phyloP scores from a whole-genome alignment of 345 rosid genomes.

The Acer yangbiense region DNA sequence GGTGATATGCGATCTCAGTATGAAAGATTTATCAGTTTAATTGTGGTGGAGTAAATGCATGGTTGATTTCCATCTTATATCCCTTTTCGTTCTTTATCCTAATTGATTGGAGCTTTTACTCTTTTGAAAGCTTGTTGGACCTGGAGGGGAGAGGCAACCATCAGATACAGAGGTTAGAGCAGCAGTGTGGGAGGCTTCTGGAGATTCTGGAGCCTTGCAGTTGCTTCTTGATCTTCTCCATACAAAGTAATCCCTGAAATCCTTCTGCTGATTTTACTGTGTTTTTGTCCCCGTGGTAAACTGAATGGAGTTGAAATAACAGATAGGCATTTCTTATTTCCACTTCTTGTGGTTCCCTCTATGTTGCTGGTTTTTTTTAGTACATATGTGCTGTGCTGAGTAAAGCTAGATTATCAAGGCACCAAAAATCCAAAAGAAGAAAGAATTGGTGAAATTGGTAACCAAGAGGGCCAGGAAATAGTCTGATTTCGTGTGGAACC shows the following conservation, averaged over 20 bases:
- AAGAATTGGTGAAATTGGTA: not conserved
- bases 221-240: conserved; percentile 89
- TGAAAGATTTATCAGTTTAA: not conserved
- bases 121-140: conserved; percentile 60
- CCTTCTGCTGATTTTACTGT: not conserved
- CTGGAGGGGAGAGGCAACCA: conserved; percentile 65
- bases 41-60: not conserved
- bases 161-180: conserved; percentile 78
- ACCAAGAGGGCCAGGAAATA: not conserved
- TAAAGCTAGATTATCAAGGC: not conserved
- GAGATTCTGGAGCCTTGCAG: conserved; percentile 93
- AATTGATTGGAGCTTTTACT: conserved; percentile 17
- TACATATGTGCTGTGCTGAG: not conserved
- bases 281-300: not conserved
- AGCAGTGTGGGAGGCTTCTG: conserved; percentile 93
- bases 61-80: not conserved
- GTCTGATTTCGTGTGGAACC: not conserved
- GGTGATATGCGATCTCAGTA: not conserved
- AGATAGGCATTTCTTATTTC: not conserved
- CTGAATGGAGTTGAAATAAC: no score
- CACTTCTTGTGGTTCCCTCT: not conserved
- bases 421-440: not conserved
- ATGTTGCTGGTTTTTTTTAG: not conserved
- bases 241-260: conserved; percentile 47
- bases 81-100: not conserved